Evolutionary conservation across 192 early-diverging fungal genomes (phyloP).

Genomic region (Backusella liffmaniae): DNA sequence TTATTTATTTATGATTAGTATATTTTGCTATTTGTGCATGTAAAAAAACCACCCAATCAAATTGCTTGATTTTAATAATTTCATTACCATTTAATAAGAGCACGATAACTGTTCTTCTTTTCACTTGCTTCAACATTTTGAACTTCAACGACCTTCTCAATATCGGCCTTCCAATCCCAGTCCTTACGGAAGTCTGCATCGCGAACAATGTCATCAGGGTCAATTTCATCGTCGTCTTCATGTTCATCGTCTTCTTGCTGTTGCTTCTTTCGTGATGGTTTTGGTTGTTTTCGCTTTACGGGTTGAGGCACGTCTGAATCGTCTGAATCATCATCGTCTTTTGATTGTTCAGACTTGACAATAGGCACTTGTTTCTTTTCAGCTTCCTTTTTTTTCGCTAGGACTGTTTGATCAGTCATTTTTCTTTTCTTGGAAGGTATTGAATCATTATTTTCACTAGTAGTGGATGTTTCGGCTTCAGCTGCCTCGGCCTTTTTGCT

Average conservation of each 20-base stretch:
- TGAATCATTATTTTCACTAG: neutral
- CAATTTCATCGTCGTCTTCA: neutral
- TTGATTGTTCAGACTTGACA: neutral
- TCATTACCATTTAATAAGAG: slow-evolving; percentile 1
- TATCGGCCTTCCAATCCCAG: neutral
- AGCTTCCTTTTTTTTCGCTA: neutral
- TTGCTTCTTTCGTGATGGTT: neutral
- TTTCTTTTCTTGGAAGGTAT: neutral
- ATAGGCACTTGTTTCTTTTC: neutral
- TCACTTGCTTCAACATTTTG: neutral
- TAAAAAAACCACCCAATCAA: neutral
- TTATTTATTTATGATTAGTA: neutral
- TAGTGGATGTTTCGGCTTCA: neutral
- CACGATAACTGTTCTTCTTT: neutral
- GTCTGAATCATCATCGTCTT: neutral
- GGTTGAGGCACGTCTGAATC: neutral
- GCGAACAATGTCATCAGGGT: neutral
- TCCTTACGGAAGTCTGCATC: neutral
- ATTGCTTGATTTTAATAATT: neutral
- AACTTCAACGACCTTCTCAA: slow-evolving; percentile 9
- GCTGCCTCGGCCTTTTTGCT: neutral
- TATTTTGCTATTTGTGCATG: neutral
- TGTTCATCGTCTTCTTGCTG: neutral
- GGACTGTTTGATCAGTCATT: neutral
- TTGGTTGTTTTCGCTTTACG: neutral